These are phyloP conservation scores for Dendrobium nobile DNA, from an alignment of 106 monocot genomes.

Conservation along the genomic window DNA sequence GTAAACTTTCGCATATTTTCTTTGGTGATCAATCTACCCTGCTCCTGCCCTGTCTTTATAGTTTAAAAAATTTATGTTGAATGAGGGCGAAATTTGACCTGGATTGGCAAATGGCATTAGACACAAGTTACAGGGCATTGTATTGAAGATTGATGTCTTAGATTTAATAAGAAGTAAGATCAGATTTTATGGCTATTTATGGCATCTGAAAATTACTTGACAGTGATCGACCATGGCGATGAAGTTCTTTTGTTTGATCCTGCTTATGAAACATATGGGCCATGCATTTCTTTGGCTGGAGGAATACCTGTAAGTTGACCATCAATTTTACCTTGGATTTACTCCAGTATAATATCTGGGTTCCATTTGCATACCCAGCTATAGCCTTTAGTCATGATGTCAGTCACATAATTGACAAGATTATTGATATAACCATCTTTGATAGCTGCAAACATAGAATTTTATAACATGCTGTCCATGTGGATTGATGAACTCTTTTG, in stretches of 20 bases:
- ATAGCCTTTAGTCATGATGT: no score
- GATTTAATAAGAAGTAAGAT: not conserved
- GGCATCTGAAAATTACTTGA: slow-evolving; percentile 3
- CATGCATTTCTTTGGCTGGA: slow-evolving; percentile 71
- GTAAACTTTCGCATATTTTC: slow-evolving; percentile 21
- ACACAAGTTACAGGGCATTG: not conserved
- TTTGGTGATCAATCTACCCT: not conserved
- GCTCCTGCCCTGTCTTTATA: not conserved
- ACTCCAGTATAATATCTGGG: not conserved
- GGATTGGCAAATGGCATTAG: not conserved
- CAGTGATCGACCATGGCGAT: slow-evolving; percentile 77
- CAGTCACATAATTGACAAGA: no score
- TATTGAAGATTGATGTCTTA: not conserved
- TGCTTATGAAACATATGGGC: slow-evolving; percentile 80
- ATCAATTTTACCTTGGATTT: not conserved
- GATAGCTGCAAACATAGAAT: no score
- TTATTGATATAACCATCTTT: no score
- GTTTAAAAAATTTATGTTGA: no score
- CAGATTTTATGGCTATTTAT: not conserved
- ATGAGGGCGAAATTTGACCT: no score
- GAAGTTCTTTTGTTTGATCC: slow-evolving; percentile 91
- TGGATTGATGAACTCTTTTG: no score
- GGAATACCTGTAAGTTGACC: slow-evolving; percentile 64
- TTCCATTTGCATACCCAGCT: not conserved
- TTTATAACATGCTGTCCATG: no score